A percentile compares a stretch with the other conserved stretches of the same genome.
phyloP scores from a whole-genome alignment of 768 basidiomycete genomes.

The Pholiota conissans region DNA sequence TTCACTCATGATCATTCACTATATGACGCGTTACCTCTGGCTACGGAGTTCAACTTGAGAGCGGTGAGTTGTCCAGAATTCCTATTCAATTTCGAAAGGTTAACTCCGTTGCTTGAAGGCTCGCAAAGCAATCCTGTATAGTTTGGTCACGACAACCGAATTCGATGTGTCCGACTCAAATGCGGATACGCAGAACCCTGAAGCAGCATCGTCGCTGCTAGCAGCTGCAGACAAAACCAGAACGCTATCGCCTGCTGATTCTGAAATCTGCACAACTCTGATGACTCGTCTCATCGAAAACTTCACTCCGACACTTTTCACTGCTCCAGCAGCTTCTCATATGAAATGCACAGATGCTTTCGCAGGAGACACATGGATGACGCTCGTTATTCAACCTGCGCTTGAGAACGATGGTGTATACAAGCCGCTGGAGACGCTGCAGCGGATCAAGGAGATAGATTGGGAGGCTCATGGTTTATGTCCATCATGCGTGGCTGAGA shows the following conservation, averaged over 20 bases:
- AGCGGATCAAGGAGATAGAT: constrained; percentile 54
- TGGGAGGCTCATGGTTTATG: constrained; percentile 66
- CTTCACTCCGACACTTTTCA: constrained; percentile 75
- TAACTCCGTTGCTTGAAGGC: constrained; percentile 34
- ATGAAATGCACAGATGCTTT: constrained; percentile 54
- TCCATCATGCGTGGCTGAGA: constrained; percentile 53
- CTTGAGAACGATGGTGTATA: constrained; percentile 62
- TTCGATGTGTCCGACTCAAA: constrained; percentile 42
- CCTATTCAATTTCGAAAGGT: not conserved
- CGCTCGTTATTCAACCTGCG: constrained; percentile 66
- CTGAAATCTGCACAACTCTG: constrained; percentile 45
- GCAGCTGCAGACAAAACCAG: not conserved
- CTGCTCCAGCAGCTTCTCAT: constrained; percentile 41
- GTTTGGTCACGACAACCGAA: constrained; percentile 57
- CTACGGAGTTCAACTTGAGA: constrained; percentile 44
- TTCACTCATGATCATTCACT: constrained; percentile 41
- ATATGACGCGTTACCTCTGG: constrained; percentile 54
- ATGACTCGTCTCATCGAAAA: constrained; percentile 58
- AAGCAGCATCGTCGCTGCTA: not conserved
- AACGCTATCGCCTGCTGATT: constrained; percentile 27
- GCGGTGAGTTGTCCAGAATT: constrained; percentile 39
- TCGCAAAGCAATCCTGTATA: constrained; percentile 65
- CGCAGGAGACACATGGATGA: constrained; percentile 74
- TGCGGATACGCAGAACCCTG: constrained; percentile 3
- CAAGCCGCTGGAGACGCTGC: constrained; percentile 71